phyloP scores from a whole-genome alignment of 257 asterid species.

The Solanum acaule region DNA sequence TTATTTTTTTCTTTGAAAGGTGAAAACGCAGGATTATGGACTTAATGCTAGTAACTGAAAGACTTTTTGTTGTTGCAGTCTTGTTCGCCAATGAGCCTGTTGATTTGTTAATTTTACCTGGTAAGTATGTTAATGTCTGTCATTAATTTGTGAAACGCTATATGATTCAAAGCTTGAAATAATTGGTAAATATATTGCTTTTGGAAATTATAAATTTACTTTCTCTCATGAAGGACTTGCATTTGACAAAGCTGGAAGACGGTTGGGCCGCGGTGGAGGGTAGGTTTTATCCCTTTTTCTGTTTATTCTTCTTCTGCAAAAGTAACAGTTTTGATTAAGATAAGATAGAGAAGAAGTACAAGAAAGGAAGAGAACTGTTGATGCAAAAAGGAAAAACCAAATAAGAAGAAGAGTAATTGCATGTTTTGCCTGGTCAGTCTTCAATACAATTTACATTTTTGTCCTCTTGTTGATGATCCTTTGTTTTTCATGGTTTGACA shows the following conservation, averaged over 20 bases:
- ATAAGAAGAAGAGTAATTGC: not conserved
- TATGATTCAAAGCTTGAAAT: not conserved
- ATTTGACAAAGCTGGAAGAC: constrained; percentile 86
- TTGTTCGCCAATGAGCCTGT: constrained; percentile 80
- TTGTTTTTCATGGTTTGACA: constrained; percentile 1
- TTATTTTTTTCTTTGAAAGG: not conserved
- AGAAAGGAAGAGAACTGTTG: not conserved
- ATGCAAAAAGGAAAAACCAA: not conserved
- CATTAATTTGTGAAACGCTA: not conserved
- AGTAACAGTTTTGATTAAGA: not conserved
- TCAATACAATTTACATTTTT: not conserved
- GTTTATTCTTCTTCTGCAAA: not conserved
- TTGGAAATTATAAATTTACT: not conserved
- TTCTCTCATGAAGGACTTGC: constrained; percentile 57
- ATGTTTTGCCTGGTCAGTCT: not conserved
- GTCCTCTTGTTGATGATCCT: not conserved
- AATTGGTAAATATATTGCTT: not conserved
- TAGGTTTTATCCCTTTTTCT: constrained; percentile 20
- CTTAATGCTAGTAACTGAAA: not conserved
- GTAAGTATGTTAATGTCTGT: constrained; percentile 26
- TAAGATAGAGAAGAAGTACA: not conserved
- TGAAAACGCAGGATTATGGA: not conserved
- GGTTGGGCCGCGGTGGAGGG: constrained; percentile 99
- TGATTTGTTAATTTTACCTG: constrained; percentile 84
- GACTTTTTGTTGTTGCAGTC: constrained; percentile 38